Evolutionary conservation across 139 green algal species (phyloP), one percentile per base, ranked within the genome.

Genomic region (Penium margaritaceum): DNA sequence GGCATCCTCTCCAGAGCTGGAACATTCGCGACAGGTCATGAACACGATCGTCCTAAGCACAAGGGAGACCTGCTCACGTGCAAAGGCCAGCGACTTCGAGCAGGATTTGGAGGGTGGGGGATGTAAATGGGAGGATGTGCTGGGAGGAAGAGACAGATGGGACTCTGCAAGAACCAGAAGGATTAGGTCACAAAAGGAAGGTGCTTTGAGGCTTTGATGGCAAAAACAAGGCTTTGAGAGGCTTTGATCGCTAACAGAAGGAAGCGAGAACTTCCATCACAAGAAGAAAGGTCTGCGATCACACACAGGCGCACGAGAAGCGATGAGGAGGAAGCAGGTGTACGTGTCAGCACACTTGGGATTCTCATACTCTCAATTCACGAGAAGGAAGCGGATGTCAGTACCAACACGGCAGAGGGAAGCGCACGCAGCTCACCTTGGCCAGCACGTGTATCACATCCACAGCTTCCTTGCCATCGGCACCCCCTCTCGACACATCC

Each of bases 401-500:
- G 12, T 24, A 60, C 19, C 30, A n/a, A 33, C 51, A 5, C n/a
- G 24, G 30, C 51, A 60, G 51, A 60, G 24, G 5, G 15, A 33
- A 24, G 19, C 7, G 6, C n/a, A 33, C 30, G 1, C 3, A 24
- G 34, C 55, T 64, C 7, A 64, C 55, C 55, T 37, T 64, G 24
- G 55, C 55, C 55, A 64, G 55, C 55, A 64, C 29, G 27, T 35
- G 29, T 24, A 64, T 4, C 27, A 58, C 5, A 2, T 35, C 27
- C 55, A 0, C 15, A 24, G 55, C 24, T 38, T 24, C 55, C 24
- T 15, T 15, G 30, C 27, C 55, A 15, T 24, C 0, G 30, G 3
- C 55, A 35, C 6, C 55, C 24, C 14, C 63, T 80, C 73, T 27
- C 19, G 3, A 29, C 73, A 80, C 36, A 58, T 19, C 44, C 44